These are phyloP conservation scores for Hyaloscypha bicolor DNA, from an alignment of 495 filamentous ascomycete species.

Conservation along the genomic window DNA sequence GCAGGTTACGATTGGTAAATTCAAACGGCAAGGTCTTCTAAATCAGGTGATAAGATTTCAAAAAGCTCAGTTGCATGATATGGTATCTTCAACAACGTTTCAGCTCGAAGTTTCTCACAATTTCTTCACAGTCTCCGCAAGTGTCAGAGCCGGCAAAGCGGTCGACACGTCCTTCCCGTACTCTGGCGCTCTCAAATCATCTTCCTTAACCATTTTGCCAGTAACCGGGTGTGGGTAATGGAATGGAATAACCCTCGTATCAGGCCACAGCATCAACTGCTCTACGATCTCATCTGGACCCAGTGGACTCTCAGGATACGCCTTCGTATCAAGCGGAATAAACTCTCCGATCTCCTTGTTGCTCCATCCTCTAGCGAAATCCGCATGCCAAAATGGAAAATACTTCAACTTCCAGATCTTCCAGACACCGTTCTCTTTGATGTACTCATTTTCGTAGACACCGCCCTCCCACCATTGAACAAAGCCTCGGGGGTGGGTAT, in stretches of 20 bases:
- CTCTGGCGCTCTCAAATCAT: constrained; percentile 51
- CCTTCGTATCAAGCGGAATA: constrained; percentile 46
- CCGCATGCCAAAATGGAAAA: constrained; percentile 60
- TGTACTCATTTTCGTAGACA: constrained; percentile 61
- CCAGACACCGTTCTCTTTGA: constrained; percentile 58
- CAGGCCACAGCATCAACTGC: constrained; percentile 56
- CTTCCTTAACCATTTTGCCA: constrained; percentile 41
- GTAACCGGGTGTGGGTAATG: constrained; percentile 59
- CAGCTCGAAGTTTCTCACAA: not conserved
- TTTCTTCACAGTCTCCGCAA: constrained; percentile 31
- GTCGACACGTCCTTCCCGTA: constrained; percentile 43
- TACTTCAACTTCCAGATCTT: constrained; percentile 57
- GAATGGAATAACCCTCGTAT: constrained; percentile 56
- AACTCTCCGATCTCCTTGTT: constrained; percentile 52
- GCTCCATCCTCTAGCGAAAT: constrained; percentile 53
- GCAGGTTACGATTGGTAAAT: too few relatives aligned
- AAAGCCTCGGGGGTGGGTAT: constrained; percentile 50
- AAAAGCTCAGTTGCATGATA: not conserved
- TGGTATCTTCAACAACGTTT: not conserved
- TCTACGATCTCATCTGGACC: constrained; percentile 57
- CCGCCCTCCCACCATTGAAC: constrained; percentile 60
- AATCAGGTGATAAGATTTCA: not conserved
- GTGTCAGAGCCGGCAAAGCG: constrained; percentile 44
- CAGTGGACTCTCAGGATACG: constrained; percentile 48
- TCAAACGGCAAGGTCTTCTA: too few relatives aligned